Evolutionary conservation across 1,284 basidiomycete genomes (phyloP), one percentile per base, ranked within the genome.

Genomic region (Gymnopus androsaceus): DNA sequence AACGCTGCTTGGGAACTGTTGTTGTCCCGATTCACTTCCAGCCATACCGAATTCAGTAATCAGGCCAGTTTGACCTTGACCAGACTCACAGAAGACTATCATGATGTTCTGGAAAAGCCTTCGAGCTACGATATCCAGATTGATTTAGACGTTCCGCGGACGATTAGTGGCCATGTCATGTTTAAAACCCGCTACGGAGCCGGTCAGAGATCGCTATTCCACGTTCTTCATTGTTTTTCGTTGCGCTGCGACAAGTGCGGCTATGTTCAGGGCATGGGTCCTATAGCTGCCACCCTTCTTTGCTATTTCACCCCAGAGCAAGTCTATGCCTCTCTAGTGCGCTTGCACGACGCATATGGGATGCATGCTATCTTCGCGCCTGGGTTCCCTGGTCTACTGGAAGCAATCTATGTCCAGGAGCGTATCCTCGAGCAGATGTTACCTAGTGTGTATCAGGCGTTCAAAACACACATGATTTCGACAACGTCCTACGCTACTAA

Each of bases 261-360:
- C 2, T 99, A 99, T 71, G 96, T 96, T 55, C 97, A 99, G 75
- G 96, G 97, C 50, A 99, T 99, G 96, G 96, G 97, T 0, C 93
- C 95, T 5, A 92, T 99, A 52, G 95, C 95, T 0, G 94, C 95
- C 0, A 97, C 95, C 1, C 79, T 99, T 28, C 81, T 99, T 14
- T 95, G 92, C 72, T 98, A 99, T 71, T 91, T 94, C 69, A 87
- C 89, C 59, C 92, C 94, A 4, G 91, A 94, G 74, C 86, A 86
- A 58, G 91, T 89, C 2, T 98, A 96, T 67, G 84, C 90, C 2
- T 81, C 87, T 19, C 81, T 99, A 56, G 87, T 93, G 30, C 85
- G 87, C 33, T 74, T 99, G 31, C 95, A 97, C 71, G 88, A 93
- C 71, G 78, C 83, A n/a, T 98, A 97, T 72, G 79, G 80, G 34